A percentile compares a stretch with the other conserved stretches of the same genome.
Conservation (phyloP, 305 asterid genomes). For the Andrographis paniculata region DNA sequence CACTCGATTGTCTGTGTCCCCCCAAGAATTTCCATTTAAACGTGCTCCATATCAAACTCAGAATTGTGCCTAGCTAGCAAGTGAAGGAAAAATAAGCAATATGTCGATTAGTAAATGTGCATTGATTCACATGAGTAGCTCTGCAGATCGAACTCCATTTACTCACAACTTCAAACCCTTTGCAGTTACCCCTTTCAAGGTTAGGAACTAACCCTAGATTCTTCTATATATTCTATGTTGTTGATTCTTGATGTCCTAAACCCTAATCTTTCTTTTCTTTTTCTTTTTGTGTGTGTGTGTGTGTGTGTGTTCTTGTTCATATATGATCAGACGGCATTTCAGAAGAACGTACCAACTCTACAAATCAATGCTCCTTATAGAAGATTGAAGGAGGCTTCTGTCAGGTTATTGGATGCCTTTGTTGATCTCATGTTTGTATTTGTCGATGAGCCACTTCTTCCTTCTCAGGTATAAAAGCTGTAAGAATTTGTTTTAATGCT, state of each 20-base stretch:
- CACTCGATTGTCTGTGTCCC: too few species aligned
- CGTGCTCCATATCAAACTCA: too few species aligned
- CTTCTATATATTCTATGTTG: neutral
- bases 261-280: too few species aligned
- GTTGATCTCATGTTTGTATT: conserved; percentile 29
- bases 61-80: neutral
- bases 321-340: neutral
- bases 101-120: conserved; percentile 1
- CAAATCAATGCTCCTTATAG: neutral
- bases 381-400: conserved; percentile 15
- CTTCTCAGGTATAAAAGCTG: conserved; percentile 27
- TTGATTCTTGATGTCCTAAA: too few species aligned
- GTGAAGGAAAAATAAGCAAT: neutral
- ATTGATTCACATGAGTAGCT: conserved; percentile 12
- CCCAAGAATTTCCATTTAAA: too few species aligned
- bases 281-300: too few species aligned
- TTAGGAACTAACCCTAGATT: neutral
- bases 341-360: neutral
- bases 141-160: conserved; percentile 10
- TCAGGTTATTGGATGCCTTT: conserved; percentile 27
- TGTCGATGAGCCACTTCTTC: conserved; percentile 33
- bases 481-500: neutral
- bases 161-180: conserved; percentile 14
- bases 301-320: neutral
- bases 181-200: conserved; percentile 11